Percentiles rank a stretch among this genome's conserved stretches.
Evolutionary conservation across 345 rosid genomes (phyloP).

Genomic region (Ceriops decandra): DNA sequence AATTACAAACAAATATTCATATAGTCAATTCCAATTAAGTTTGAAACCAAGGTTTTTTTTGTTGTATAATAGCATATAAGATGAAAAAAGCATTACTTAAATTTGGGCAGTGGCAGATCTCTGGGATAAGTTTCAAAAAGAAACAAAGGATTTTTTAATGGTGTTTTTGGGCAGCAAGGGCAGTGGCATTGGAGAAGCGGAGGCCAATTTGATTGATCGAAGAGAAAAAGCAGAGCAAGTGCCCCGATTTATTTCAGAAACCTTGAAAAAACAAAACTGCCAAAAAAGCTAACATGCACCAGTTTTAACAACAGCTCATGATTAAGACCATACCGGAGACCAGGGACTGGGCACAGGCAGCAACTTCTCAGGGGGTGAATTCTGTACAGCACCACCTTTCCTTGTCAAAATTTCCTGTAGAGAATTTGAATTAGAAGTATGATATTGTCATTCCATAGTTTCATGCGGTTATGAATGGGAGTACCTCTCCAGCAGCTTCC

Average conservation of each 20-base stretch:
- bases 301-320: background rate
- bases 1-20: too few species aligned
- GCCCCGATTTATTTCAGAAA: background rate
- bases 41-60: too few species aligned
- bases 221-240: background rate
- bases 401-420: constrained; percentile 67
- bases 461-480: background rate
- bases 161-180: too few species aligned
- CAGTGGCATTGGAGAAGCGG: too few species aligned
- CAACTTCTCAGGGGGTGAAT: constrained; percentile 78
- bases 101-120: too few species aligned
- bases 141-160: too few species aligned
- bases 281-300: background rate
- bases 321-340: constrained; percentile 68
- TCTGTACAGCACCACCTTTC: constrained; percentile 84
- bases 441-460: background rate
- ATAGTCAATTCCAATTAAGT: too few species aligned
- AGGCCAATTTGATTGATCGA: too few species aligned
- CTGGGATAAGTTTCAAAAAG: too few species aligned
- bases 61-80: too few species aligned
- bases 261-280: background rate
- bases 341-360: constrained; percentile 78
- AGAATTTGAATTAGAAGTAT: constrained; percentile 15
- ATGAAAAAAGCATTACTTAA: too few species aligned
- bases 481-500: constrained; percentile 98